phyloP scores from a whole-genome alignment of 2,329 filamentous ascomycete genomes.

The Coniochaeta sp. region DNA sequence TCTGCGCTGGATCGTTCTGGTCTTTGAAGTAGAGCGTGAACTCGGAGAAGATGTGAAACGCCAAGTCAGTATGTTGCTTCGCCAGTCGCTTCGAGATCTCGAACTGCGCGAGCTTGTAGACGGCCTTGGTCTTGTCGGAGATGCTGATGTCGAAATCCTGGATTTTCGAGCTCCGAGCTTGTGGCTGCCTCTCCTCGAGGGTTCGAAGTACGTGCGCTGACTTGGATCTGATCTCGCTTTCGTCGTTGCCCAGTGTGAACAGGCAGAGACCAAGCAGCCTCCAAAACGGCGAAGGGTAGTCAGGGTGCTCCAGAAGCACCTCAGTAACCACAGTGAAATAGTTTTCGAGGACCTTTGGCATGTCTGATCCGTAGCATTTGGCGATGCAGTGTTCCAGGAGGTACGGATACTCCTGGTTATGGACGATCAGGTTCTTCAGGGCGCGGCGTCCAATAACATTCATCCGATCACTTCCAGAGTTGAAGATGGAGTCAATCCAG shows the following conservation, averaged over 20 bases:
- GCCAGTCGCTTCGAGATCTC: slow-evolving; percentile 89
- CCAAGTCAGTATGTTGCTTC: slow-evolving; percentile 80
- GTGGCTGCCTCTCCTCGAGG: slow-evolving; percentile 75
- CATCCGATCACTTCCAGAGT: slow-evolving; percentile 82
- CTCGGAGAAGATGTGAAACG: slow-evolving; percentile 92
- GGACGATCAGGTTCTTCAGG: slow-evolving; percentile 79
- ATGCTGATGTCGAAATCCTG: slow-evolving; percentile 98
- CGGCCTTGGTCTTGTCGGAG: slow-evolving; percentile 94
- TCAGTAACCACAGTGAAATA: slow-evolving; percentile 92
- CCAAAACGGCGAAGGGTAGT: slow-evolving; percentile 84
- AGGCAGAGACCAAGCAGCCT: slow-evolving; percentile 81
- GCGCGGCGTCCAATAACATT: slow-evolving; percentile 85
- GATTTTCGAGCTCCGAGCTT: slow-evolving; percentile 70
- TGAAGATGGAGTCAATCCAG: slow-evolving; percentile 95
- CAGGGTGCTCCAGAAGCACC: slow-evolving; percentile 74
- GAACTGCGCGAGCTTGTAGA: slow-evolving; percentile 96
- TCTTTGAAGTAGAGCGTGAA: slow-evolving; percentile 92
- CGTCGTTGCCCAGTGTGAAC: slow-evolving; percentile 88
- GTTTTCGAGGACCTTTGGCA: slow-evolving; percentile 79
- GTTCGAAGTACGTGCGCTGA: slow-evolving; percentile 74
- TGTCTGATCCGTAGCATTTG: slow-evolving; percentile 79
- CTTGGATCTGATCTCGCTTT: slow-evolving; percentile 81
- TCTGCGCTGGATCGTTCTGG: slow-evolving; percentile 72
- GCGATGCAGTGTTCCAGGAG: slow-evolving; percentile 85
- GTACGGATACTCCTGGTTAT: slow-evolving; percentile 82